Evolutionary conservation across 1,284 basidiomycete genomes (phyloP), one percentile per base, ranked within the genome.

Genomic region (Sporisorium scitamineum): DNA sequence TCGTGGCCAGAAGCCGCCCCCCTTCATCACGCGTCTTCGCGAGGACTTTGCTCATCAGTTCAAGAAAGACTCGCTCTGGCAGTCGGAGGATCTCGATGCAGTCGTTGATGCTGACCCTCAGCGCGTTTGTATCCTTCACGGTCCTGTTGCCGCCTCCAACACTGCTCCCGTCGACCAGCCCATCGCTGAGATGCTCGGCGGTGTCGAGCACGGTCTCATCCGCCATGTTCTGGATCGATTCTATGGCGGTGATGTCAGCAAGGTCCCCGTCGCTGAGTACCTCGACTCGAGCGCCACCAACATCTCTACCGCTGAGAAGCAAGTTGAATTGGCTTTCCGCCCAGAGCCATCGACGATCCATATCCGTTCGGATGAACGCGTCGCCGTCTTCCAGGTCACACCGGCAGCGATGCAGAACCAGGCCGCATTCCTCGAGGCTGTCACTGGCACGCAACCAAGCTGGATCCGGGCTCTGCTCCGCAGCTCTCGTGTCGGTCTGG

Each of bases 11-110:
- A 99, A 99, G 88, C 97, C 97, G 0, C 95, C 92, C 8, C 96
- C 96, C 1, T 99, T 98, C 89, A 97, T 99, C 80, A 95, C 96
- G 16, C 91, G 98, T 52, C 90, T 99, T 53, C 95, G 98, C 86
- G 90, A 70, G 32, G 70, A 70, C 56, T 97, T 99, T 85, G 94
- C 95, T 86, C 94, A 97, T 54, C 63, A 68, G 29, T 81, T 80
- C 59, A 84, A 63, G 57, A 85, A 94, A 93, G 95, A 97, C 86
- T 97, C 95, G 18, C 90, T 98, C 8, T 98, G 96, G 96, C 93
- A 94, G 47, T 92, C 95, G 5, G 97, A 99, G 87, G 96, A 99
- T 85, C 94, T 98, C 78, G 96, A 99, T 76, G 96, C 95, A 16
- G 94, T 99, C 42, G 95, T 98, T 81, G 97, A 97, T 86, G 94